Evolutionary conservation across 495 filamentous ascomycete genomes (phyloP), one percentile per base, ranked within the genome.

Genomic region (Evernia prunastri): DNA sequence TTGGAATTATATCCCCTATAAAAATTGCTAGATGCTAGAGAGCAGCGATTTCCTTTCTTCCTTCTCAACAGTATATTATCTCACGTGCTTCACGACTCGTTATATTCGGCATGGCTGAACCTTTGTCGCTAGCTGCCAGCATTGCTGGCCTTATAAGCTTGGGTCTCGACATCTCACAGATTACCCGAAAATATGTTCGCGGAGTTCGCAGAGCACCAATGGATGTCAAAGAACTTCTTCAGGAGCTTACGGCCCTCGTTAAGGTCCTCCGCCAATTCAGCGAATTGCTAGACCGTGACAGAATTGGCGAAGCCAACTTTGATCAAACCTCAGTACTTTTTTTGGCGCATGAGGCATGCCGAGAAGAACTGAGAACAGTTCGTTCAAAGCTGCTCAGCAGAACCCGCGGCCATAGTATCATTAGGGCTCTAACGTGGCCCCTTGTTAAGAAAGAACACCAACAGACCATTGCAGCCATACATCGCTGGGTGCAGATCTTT

Each of bases 141-240:
- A 37, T 61, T 53, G 59, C 59, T 17, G 45, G 59, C 4, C 45
- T 61, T 31, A 49, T 51, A 29, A 61, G 43, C 15, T 37, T 61
- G 37, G 11, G 11, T 3, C 13, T 53, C 33, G 59, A 53, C 17
- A 39, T 61, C 31, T 25, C 59, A 3, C 36, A 20, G 20, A 20
- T 61, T 15, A 49, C 27, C 39, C 45, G 29, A 2, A 11, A 27
- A 39, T 61, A 51, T 27, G 31, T 51, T 4, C 43, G 39, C 0
- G 59, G 29, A 18, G 59, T 39, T 17, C 29, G 45, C 0, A 15
- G 27, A 3, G 29, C 43, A 2, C 25, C 42, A n/a, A 61, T 10
- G 27, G 0, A 61, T 0, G 43, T 39, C n/a, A 27, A 39, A 27
- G 59, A 53, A 4, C 31, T 61, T 18, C 0, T 4, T 20, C 40